phyloP scores from a whole-genome alignment of 495 filamentous ascomycete genomes.

The Cercophora newfieldiana region DNA sequence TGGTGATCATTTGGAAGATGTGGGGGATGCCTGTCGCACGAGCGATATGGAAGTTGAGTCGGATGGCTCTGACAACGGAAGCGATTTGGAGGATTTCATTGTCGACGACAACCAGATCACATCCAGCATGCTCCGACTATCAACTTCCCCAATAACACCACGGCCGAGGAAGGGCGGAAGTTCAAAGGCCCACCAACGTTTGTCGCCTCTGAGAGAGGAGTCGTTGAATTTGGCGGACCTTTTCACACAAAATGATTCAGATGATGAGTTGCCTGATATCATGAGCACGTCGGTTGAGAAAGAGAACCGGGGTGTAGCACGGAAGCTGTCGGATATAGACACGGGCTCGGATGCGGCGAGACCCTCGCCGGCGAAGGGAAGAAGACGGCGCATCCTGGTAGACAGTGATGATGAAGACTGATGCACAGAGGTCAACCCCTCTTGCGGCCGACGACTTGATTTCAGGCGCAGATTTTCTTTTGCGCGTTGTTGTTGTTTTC shows the following conservation, averaged over 20 bases:
- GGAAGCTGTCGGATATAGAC: background rate
- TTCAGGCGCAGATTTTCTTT: background rate
- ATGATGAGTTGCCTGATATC: constrained; percentile 2
- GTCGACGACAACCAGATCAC: constrained; percentile 44
- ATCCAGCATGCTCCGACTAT: constrained; percentile 34
- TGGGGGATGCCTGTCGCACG: constrained; percentile 52
- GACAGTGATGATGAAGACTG: constrained; percentile 5
- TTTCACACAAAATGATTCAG: constrained; percentile 58
- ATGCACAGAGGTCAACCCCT: background rate
- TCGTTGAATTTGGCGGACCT: constrained; percentile 36
- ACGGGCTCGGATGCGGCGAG: background rate
- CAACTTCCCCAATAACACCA: background rate
- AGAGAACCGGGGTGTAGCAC: too few relatives aligned
- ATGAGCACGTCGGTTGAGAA: background rate
- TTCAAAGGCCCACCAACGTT: background rate
- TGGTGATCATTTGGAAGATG: constrained; percentile 42
- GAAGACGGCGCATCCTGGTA: background rate
- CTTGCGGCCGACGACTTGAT: background rate
- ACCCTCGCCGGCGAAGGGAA: background rate
- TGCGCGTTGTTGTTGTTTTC: too few relatives aligned
- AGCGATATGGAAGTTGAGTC: constrained; percentile 44
- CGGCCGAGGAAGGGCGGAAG: background rate
- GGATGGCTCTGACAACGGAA: constrained; percentile 48
- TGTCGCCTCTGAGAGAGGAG: background rate
- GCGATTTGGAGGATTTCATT: constrained; percentile 47